Evolutionary conservation across 2,329 filamentous ascomycete species (phyloP), one percentile per base, ranked within the genome.

Genomic region (Aureobasidium zeae): DNA sequence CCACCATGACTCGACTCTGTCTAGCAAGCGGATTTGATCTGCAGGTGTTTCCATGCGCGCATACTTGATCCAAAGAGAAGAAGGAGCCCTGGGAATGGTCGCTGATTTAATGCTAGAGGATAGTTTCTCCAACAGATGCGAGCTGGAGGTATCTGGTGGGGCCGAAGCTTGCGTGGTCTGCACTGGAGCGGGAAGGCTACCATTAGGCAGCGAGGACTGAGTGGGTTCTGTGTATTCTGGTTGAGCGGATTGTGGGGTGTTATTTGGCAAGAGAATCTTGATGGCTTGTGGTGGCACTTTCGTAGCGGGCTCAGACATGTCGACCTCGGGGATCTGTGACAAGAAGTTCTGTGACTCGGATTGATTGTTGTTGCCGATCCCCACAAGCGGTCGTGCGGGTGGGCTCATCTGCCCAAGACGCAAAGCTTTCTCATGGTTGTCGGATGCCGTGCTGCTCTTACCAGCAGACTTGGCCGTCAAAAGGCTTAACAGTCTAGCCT

Each of bases 21-120:
- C 63, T 1, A 81, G 57, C 4, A 80, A 59, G 7, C 60, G 51
- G 31, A 57, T 53, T 51, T 81, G 77, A 12, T 71, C 63, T 19
- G 56, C 60, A 2, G 70, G 64, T 4, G 66, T 58, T 21, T 45
- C 57, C 17, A 49, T 46, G 3, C 55, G 52, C 11, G 51, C 51
- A 39, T 59, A 56, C 17, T 48, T 48, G 29, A 49, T 26, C 17
- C 42, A 43, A 11, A 37, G 13, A 3, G 20, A 4, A 15, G 45
- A 15, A 8, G 48, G 48, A 15, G 21, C 35, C n/a, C 45, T 37
- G 8, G 34, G 10, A 21, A 10, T 20, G 24, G 9, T n/a, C 13
- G 17, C 16, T n/a, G 24, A n/a, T n/a, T n/a, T n/a, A 1, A 29
- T 16, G 13, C 39, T 17, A 8, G 39, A 35, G 10, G 39, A 44